Evolutionary conservation across 768 basidiomycete species (phyloP).

Genomic region (Calocybe indica): DNA sequence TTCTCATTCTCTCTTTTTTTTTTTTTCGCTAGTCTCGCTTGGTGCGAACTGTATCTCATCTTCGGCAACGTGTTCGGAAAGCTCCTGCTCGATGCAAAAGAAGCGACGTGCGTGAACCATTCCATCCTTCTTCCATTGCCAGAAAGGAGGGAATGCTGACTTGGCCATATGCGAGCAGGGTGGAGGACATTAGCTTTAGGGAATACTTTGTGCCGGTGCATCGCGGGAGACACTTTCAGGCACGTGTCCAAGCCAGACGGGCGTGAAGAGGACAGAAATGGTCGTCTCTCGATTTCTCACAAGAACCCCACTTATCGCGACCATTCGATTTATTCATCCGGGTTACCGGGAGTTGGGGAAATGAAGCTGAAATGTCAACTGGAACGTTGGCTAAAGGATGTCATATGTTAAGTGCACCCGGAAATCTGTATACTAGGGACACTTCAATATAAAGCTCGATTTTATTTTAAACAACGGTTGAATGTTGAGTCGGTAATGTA

Average conservation of each 20-base stretch:
- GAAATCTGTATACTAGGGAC: no score
- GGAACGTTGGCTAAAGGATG: no score
- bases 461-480: no score
- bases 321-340: no score
- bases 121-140: neutral
- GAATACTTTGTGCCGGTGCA: conserved; percentile 31
- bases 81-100: conserved; percentile 25
- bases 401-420: no score
- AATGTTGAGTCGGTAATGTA: no score
- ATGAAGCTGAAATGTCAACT: no score
- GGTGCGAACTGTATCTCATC: conserved; percentile 36
- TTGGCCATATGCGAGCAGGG: conserved; percentile 12
- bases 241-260: conserved; percentile 12
- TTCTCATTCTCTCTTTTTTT: neutral
- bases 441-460: no score
- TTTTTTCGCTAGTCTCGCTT: conserved; percentile 27
- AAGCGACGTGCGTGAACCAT: conserved; percentile 22
- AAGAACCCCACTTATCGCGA: no score
- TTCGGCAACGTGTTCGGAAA: conserved; percentile 34
- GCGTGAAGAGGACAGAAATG: no score
- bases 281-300: no score
- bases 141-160: neutral
- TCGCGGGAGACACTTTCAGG: conserved; percentile 25
- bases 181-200: conserved; percentile 25
- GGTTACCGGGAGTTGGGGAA: no score